Evolutionary conservation across 2,329 filamentous ascomycete species (phyloP).

Genomic region (Helotiales sp.): DNA sequence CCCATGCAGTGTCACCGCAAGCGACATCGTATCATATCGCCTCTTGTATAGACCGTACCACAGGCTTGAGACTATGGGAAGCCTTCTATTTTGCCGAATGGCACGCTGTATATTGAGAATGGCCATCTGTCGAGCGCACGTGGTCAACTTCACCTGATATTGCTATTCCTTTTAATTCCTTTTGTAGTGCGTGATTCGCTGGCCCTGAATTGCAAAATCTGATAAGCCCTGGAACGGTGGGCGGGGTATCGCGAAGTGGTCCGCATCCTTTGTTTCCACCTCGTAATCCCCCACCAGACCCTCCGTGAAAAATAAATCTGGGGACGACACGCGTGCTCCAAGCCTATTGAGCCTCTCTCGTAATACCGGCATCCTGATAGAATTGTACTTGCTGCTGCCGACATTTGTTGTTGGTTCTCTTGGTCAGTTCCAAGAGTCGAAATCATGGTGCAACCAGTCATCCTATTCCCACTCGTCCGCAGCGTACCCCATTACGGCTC

Average conservation of each 20-base stretch:
- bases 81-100: constrained; percentile 22
- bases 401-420: not conserved
- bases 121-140: not conserved
- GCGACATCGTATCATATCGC: constrained; percentile 10
- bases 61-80: not conserved
- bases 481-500: not conserved
- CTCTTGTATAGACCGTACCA: not conserved
- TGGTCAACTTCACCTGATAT: constrained; percentile 1
- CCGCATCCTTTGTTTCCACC: not conserved
- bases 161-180: not conserved
- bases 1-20: constrained; percentile 6
- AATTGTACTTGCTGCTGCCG: not conserved
- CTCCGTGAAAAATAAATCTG: constrained; percentile 21
- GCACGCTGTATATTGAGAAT: constrained; percentile 21
- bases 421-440: no score
- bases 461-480: not conserved
- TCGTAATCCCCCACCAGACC: constrained; percentile 6
- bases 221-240: not conserved
- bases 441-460: not conserved
- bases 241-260: not conserved
- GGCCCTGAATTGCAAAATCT: not conserved
- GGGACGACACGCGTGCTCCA: constrained; percentile 24
- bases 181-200: not conserved
- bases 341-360: not conserved
- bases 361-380: not conserved